Conservation (phyloP, 2,329 filamentous ascomycete genomes). For the Mollisiaceae sp. region DNA sequence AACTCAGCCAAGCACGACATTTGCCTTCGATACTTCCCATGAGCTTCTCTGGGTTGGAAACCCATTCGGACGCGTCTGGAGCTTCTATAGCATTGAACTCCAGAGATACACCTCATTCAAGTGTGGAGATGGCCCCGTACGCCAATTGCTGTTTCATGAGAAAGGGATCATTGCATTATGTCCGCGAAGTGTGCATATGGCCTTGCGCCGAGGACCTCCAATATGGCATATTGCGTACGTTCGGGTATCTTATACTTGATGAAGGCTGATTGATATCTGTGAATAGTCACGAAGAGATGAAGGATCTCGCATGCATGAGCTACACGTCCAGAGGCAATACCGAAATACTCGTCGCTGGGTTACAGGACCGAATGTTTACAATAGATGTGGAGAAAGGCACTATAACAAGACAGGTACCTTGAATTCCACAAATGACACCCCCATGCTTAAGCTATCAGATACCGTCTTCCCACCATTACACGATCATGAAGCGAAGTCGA, state of each 20-base stretch:
- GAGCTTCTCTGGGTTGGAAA: constrained; percentile 95
- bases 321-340: constrained; percentile 86
- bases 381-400: constrained; percentile 73
- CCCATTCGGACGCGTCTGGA: constrained; percentile 83
- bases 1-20: constrained; percentile 74
- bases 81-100: constrained; percentile 85
- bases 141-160: constrained; percentile 89
- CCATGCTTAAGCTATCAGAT: constrained; percentile 55
- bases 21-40: constrained; percentile 87
- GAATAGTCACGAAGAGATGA: constrained; percentile 74
- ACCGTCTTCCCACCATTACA: constrained; percentile 77
- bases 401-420: constrained; percentile 66
- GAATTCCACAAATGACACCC: not conserved
- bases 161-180: constrained; percentile 89
- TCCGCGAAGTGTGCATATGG: constrained; percentile 83
- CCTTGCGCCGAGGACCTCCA: constrained; percentile 78
- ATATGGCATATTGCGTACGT: constrained; percentile 84
- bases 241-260: constrained; percentile 16
- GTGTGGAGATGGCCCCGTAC: constrained; percentile 77
- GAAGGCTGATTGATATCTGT: constrained; percentile 30
- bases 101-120: constrained; percentile 90
- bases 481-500: constrained; percentile 87
- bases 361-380: constrained; percentile 84
- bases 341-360: constrained; percentile 85
- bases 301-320: constrained; percentile 90